Evolutionary conservation across 2,329 filamentous ascomycete genomes (phyloP), one percentile per base, ranked within the genome.

Genomic region (Aspergillus alliaceus): DNA sequence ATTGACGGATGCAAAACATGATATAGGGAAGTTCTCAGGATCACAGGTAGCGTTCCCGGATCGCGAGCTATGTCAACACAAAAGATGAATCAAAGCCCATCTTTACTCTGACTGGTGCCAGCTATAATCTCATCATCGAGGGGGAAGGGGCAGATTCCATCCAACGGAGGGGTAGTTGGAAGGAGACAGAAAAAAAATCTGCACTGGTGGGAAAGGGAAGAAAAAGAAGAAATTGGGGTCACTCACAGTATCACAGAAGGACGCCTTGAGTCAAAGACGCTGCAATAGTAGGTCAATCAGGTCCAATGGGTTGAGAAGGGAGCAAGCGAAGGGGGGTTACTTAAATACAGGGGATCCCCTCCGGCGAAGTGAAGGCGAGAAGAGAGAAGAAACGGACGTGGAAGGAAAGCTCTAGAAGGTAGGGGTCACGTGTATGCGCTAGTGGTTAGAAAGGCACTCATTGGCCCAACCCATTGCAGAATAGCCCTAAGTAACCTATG

Each of bases 91-190:
- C 82, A 83, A 62, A 62, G 64, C 57, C 60, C 84, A 77, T 83
- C 81, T 80, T 73, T 82, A 79, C 44, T 86, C 76, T 80, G 84
- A 83, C 84, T 86, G 84, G 84, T 87, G 84, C 84, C 84, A 87
- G 84, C 84, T 80, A 75, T 70, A 72, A 71, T 82, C 70, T 86
- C 84, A 85, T 86, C 84, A 83, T 79, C 54, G 59, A 62, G 63
- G 63, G 48, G 50, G 47, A 59, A 62, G 63, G 63, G 48, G 50
- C 47, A 59, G 42, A 49, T 44, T 46, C 25, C 29, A 44, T 34
- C 22, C 49, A 8, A 20, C 35, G 52, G 32, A 58, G 60, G 35
- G 42, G 40, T 56, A 51, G 46, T 56, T 59, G 49, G 31, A 44
- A 24, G 39, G 22, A 22, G 47, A 34, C 49, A 31, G 50, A 22